These are phyloP conservation scores for Exophiala phaeomuriformis DNA, from an alignment of 2,329 filamentous ascomycete genomes.

Conservation along the genomic window DNA sequence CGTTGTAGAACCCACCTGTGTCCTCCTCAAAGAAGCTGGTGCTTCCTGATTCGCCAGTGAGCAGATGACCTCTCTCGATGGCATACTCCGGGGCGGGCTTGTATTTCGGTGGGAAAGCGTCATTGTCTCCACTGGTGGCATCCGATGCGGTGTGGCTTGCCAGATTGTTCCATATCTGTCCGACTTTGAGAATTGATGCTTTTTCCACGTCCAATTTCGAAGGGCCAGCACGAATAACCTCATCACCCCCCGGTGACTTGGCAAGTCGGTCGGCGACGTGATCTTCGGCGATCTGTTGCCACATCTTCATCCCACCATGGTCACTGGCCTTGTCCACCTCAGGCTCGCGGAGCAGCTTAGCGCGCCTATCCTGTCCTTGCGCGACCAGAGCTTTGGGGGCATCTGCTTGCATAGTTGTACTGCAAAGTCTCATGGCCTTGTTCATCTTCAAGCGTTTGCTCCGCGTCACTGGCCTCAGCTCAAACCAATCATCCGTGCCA, in stretches of 20 bases:
- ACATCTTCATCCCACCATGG: conserved; percentile 2
- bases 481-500: conserved; percentile 15
- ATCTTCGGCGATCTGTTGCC: conserved; percentile 14
- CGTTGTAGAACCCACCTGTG: conserved; percentile 17
- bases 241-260: background rate
- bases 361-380: background rate
- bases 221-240: background rate
- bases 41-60: conserved; percentile 10
- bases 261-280: conserved; percentile 3
- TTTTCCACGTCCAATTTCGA: conserved; percentile 13
- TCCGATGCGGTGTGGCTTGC: conserved; percentile 4
- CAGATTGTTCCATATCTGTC: conserved; percentile 21
- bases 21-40: conserved; percentile 25
- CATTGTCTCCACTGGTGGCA: background rate
- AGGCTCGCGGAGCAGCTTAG: conserved; percentile 4
- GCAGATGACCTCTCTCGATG: conserved; percentile 17
- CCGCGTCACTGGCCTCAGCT: conserved; percentile 17
- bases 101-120: conserved; percentile 11
- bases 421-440: conserved; percentile 11
- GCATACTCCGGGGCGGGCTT: conserved; percentile 22
- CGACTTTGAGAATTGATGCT: conserved; percentile 17
- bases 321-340: conserved; percentile 1
- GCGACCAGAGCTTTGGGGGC: background rate
- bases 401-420: conserved; percentile 6
- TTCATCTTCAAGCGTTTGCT: conserved; percentile 17